Evolutionary conservation across 805 yeast genomes (phyloP).

Genomic region (Cyberlindnera japonica): DNA sequence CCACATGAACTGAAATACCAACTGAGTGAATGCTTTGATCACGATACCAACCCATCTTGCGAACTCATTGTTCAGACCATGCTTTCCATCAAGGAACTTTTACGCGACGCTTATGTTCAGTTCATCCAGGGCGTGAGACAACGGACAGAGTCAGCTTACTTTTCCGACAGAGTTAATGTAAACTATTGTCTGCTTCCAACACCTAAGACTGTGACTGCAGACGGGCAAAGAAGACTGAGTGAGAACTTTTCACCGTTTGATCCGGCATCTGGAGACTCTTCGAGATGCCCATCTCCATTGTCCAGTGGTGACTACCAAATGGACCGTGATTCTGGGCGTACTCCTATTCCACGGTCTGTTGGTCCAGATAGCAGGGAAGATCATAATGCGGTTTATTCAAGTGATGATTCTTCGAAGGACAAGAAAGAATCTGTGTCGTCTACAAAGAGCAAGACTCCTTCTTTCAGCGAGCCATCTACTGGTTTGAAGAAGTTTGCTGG

Average conservation of each 20-base stretch:
- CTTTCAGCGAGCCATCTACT: constrained; percentile 20
- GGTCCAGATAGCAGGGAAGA: constrained; percentile 1
- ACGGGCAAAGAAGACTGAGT: constrained; percentile 13
- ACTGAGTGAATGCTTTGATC: constrained; percentile 9
- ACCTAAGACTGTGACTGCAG: constrained; percentile 11
- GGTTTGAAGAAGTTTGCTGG: constrained; percentile 28
- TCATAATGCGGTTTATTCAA: constrained; percentile 7
- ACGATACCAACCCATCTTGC: constrained; percentile 14
- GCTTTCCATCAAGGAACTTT: constrained; percentile 21
- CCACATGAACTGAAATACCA: constrained; percentile 24
- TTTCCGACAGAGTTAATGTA: constrained; percentile 13
- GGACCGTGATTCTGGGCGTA: constrained; percentile 1
- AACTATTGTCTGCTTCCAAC: constrained; percentile 19
- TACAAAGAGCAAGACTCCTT: constrained; percentile 6
- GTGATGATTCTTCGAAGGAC: constrained; percentile 14
- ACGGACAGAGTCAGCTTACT: constrained; percentile 4
- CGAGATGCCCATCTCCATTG: constrained; percentile 21
- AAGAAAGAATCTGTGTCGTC: constrained; percentile 12
- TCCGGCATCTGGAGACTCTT: constrained; percentile 6
- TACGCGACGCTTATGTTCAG: constrained; percentile 26
- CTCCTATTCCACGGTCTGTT: constrained; percentile 13
- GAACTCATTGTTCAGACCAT: constrained; percentile 22
- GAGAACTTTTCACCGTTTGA: constrained; percentile 24
- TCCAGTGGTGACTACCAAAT: constrained; percentile 9
- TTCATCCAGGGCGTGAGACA: constrained; percentile 19